phyloP scores from a whole-genome alignment of 176 grass and related monocot genomes.

The Canna indica region DNA sequence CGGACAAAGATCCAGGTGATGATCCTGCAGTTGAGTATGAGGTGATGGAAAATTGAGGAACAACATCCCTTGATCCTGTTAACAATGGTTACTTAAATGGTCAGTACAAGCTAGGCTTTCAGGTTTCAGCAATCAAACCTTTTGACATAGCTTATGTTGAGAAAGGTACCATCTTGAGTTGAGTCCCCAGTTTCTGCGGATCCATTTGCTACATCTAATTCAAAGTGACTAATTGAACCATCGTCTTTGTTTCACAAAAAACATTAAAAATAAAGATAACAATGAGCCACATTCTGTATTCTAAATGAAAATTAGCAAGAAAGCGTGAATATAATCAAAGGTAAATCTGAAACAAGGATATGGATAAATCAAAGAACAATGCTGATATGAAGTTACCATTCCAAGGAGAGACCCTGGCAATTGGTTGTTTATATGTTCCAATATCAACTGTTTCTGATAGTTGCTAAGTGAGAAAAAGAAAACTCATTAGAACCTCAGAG shows the following conservation, averaged over 20 bases:
- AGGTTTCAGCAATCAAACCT: neutral
- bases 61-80: constrained; percentile 26
- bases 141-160: neutral
- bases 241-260: constrained; percentile 39
- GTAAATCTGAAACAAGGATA: constrained; percentile 6
- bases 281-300: neutral
- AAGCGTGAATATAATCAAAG: neutral
- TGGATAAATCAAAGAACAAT: no score
- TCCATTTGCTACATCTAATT: constrained; percentile 39
- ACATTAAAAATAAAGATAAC: neutral
- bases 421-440: constrained; percentile 29
- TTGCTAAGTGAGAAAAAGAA: constrained; percentile 38
- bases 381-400: constrained; percentile 37
- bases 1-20: constrained; percentile 51
- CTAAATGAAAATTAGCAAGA: neutral
- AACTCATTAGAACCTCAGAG: neutral
- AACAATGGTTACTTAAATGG: constrained; percentile 17
- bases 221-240: constrained; percentile 34
- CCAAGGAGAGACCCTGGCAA: constrained; percentile 31
- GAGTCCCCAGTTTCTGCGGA: constrained; percentile 35
- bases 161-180: constrained; percentile 40
- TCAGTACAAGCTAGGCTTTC: neutral
- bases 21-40: constrained; percentile 38
- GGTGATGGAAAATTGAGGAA: constrained; percentile 50
- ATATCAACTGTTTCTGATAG: constrained; percentile 46